Evolutionary conservation across 2,329 filamentous ascomycete genomes (phyloP).

Genomic region (Plectosphaerella cucumerina): DNA sequence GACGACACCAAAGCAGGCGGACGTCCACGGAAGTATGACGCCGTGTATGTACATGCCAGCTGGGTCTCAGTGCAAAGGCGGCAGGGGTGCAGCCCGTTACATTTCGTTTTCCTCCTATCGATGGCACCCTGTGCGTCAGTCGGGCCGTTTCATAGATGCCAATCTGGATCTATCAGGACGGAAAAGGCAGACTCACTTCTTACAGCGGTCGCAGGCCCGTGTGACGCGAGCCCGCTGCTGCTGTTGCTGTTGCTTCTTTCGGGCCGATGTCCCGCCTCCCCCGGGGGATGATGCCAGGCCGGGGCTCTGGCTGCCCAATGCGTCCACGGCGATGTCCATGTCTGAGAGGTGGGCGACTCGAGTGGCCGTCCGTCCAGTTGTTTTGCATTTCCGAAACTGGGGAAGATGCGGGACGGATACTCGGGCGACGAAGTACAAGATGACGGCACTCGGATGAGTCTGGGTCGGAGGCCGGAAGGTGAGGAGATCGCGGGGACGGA

Average conservation of each 20-base stretch:
- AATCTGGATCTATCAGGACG: neutral
- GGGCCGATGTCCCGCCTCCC: too few species aligned
- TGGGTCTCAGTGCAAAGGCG: constrained; percentile 25
- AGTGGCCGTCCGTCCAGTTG: too few species aligned
- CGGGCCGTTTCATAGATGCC: neutral
- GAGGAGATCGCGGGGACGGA: neutral
- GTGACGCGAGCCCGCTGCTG: neutral
- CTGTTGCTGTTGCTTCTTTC: too few species aligned
- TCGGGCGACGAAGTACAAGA: too few species aligned
- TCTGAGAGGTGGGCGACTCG: too few species aligned
- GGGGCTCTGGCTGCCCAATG: too few species aligned
- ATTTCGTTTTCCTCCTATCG: constrained; percentile 29
- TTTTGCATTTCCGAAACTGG: too few species aligned
- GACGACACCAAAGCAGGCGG: constrained; percentile 20
- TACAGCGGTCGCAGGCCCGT: constrained; percentile 41
- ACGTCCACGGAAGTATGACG: constrained; percentile 42
- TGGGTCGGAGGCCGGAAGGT: too few species aligned
- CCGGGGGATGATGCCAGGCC: too few species aligned
- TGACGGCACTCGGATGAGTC: neutral
- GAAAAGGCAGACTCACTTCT: constrained; percentile 28
- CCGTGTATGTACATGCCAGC: constrained; percentile 41
- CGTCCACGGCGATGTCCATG: too few species aligned
- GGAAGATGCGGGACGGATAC: too few species aligned
- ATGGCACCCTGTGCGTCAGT: neutral
- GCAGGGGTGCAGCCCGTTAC: constrained; percentile 25